Conservation (phyloP, 2,329 filamentous ascomycete species). For the Penicillium polonicum region DNA sequence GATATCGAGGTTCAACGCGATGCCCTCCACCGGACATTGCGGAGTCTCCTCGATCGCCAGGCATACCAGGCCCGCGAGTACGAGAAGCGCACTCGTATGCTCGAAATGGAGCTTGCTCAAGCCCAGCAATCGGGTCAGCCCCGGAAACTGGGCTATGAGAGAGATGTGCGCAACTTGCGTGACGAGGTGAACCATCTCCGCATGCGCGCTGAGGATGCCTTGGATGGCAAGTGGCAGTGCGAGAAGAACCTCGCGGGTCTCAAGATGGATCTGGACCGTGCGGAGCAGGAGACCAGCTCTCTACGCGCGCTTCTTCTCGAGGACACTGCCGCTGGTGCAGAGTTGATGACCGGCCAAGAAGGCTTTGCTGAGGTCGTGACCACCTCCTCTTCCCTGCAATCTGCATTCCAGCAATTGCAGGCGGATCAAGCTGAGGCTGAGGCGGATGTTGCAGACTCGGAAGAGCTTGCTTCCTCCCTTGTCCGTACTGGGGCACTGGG, state of each 20-base stretch:
- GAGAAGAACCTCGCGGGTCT: constrained; percentile 85
- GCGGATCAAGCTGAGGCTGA: constrained; percentile 63
- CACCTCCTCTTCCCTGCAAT: constrained; percentile 69
- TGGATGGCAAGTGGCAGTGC: constrained; percentile 94
- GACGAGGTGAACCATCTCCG: constrained; percentile 82
- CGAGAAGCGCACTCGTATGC: constrained; percentile 71
- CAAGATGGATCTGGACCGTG: constrained; percentile 95
- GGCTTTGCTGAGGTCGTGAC: constrained; percentile 51
- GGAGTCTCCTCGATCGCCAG: constrained; percentile 80
- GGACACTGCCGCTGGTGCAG: constrained; percentile 72
- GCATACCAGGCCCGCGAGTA: constrained; percentile 81
- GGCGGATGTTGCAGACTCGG: constrained; percentile 69
- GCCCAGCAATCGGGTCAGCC: constrained; percentile 65
- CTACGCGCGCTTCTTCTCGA: constrained; percentile 75
- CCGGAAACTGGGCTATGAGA: constrained; percentile 75
- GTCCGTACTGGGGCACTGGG: constrained; percentile 77
- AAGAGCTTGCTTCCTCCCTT: constrained; percentile 70
- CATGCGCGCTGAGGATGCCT: constrained; percentile 83
- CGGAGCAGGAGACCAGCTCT: constrained; percentile 87
- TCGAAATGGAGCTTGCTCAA: constrained; percentile 76
- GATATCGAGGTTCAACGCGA: constrained; percentile 93
- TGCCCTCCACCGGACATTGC: constrained; percentile 82
- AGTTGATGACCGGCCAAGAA: constrained; percentile 48
- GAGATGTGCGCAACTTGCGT: constrained; percentile 74
- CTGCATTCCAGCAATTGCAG: constrained; percentile 73